These are phyloP conservation scores for Smittium culicis DNA, from an alignment of 371 early-diverging fungal species.

Conservation along the genomic window DNA sequence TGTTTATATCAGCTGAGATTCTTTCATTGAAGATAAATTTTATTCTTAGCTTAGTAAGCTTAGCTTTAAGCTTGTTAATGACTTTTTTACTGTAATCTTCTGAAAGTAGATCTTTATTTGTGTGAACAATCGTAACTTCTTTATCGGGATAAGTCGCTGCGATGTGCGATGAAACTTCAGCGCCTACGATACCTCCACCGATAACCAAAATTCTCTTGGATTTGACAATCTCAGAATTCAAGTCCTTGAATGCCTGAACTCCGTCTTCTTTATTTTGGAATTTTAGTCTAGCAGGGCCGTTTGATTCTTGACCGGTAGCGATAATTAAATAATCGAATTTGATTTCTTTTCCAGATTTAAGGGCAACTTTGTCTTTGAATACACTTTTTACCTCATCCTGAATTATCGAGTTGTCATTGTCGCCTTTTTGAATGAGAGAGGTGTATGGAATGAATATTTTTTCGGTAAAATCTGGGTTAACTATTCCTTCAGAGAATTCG, in stretches of 20 bases:
- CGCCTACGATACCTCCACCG: conserved; percentile 42
- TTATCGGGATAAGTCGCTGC: conserved; percentile 25
- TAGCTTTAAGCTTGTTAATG: conserved; percentile 4
- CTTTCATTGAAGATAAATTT: conserved; percentile 36
- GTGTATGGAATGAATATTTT: conserved; percentile 21
- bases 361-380: conserved; percentile 16
- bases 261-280: conserved; percentile 25
- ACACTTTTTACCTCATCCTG: conserved; percentile 14
- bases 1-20: conserved; percentile 12
- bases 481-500: conserved; percentile 25
- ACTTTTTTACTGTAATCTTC: conserved; percentile 22
- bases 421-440: conserved; percentile 13
- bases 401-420: conserved; percentile 17
- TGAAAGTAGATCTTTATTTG: conserved; percentile 25
- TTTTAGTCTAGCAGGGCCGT: conserved; percentile 22
- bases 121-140: conserved; percentile 37
- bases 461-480: conserved; percentile 15
- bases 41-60: conserved; percentile 29
- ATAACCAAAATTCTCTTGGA: conserved; percentile 38
- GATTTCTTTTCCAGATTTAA: conserved; percentile 19
- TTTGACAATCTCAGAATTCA: conserved; percentile 25
- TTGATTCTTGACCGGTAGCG: conserved; percentile 33
- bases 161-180: conserved; percentile 42
- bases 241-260: conserved; percentile 16
- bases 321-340: conserved; percentile 33